Evolutionary conservation across 257 asterid species (phyloP), one percentile per base, ranked within the genome.

Genomic region (Misopates orontium): DNA sequence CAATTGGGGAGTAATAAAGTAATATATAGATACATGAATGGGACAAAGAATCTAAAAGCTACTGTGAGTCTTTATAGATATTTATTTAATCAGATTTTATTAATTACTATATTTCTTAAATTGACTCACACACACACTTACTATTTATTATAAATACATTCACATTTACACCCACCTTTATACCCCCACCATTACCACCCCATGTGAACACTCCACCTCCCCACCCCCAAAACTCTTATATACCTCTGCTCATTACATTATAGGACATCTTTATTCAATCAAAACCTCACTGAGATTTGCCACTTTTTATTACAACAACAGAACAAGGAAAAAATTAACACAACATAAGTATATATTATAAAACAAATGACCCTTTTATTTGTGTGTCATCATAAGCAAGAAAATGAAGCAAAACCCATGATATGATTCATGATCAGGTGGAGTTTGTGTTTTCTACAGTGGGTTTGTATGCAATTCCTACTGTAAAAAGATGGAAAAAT

Each of bases 101-200:
- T 28, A 1, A 28, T 10, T 40, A 24, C 25, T 20, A 24, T 6
- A 1, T 57, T 19, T 12, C 47, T 36, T 58, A 5, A 5, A 5
- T 28, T 3, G 10, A 16, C 16, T 64, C 72, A 36, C 61, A 70
- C 61, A 70, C 74, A 47, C 39, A 50, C 77, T 18, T 68, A 55
- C 69, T n/a, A n/a, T n/a, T n/a, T n/a, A n/a, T n/a, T n/a, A n/a
- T n/a, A n/a, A n/a, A n/a, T n/a, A n/a, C n/a, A n/a, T n/a, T n/a
- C n/a, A n/a, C n/a, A 25, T 64, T 79, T 73, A 62, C 82, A 75
- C 83, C 82, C 75, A 68, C 85, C 77, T 70, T 80, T 73, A 47
- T 67, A 42, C 31, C 67, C 64, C 51, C 64, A 52, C 60, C 72
- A 25, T 52, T 66, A 41, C 67, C 54, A 51, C 69, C 75, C 73